Percentiles rank a stretch among this genome's conserved stretches.
Conservation (phyloP, 495 filamentous ascomycete species). For the Annulohypoxylon stygium region DNA sequence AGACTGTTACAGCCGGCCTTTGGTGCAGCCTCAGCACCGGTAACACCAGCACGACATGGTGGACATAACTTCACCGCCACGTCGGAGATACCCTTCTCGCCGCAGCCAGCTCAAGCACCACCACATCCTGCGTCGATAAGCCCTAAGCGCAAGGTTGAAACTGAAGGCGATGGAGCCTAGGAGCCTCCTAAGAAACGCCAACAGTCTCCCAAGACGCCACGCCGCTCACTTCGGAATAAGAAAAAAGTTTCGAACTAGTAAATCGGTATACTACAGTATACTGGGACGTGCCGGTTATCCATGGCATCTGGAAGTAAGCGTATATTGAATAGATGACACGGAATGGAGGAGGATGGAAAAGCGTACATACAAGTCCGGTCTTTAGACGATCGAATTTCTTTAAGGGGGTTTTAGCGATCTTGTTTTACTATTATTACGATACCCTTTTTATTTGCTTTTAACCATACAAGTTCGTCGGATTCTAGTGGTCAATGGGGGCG, state of each 20-base stretch:
- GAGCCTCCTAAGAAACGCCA: constrained; percentile 13
- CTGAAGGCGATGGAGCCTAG: constrained; percentile 12
- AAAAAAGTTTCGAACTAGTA: too few relatives aligned
- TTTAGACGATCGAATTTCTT: neutral
- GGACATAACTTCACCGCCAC: constrained; percentile 53
- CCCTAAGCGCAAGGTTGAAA: constrained; percentile 34
- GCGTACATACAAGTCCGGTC: neutral
- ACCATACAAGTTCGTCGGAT: neutral
- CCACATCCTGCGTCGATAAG: constrained; percentile 17
- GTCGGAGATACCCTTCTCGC: constrained; percentile 54
- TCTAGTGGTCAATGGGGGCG: neutral
- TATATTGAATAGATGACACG: neutral
- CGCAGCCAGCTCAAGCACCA: constrained; percentile 26
- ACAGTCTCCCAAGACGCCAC: neutral
- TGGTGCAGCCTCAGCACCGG: constrained; percentile 38
- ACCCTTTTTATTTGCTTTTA: constrained; percentile 30
- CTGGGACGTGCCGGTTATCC: neutral
- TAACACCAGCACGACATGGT: constrained; percentile 45
- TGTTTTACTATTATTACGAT: constrained; percentile 31
- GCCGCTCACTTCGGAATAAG: neutral
- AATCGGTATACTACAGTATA: neutral
- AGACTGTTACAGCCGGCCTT: neutral
- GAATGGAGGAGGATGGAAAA: neutral
- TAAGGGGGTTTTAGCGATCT: neutral
- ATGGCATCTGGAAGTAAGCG: neutral